phyloP scores from a whole-genome alignment of 352 stramenopile genomes.

The Globisporangium nunn region DNA sequence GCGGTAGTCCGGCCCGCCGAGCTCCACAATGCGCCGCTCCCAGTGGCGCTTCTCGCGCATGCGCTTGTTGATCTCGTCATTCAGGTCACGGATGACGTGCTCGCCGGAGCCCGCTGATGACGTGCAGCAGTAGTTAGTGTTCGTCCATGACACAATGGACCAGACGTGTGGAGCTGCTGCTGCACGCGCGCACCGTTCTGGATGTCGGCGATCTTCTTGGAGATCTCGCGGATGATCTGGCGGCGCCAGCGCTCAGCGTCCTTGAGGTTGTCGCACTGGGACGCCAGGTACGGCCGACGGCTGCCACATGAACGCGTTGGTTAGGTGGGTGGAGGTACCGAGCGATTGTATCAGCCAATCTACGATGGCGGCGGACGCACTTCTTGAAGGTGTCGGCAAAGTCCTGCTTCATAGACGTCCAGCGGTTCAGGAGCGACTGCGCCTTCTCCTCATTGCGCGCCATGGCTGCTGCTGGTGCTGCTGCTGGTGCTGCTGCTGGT shows the following conservation, averaged over 20 bases:
- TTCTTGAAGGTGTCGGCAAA: conserved; percentile 82
- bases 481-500: neutral
- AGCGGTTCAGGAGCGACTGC: conserved; percentile 97
- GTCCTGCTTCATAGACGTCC: conserved; percentile 95
- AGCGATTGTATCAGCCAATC: neutral
- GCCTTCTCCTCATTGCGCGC: conserved; percentile 98
- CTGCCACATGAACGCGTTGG: conserved; percentile 15
- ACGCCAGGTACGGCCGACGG: conserved; percentile 90
- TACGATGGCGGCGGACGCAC: conserved; percentile 18
- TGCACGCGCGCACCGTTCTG: conserved; percentile 80
- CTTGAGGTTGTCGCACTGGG: conserved; percentile 89
- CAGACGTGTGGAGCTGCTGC: neutral
- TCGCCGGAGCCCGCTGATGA: conserved; percentile 85
- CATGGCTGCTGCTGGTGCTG: conserved; percentile 53
- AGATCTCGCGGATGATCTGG: conserved; percentile 94
- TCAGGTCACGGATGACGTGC: conserved; percentile 95
- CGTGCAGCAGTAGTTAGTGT: no score
- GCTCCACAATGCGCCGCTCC: conserved; percentile 82
- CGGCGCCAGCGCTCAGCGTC: conserved; percentile 91
- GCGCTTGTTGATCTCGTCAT: conserved; percentile 98
- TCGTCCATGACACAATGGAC: no score
- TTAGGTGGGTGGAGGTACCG: neutral
- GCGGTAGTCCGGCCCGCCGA: conserved; percentile 88
- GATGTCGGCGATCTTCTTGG: conserved; percentile 94
- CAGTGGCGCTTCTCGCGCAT: conserved; percentile 90